Base-by-base conservation (phyloP, 2,329 filamentous ascomycete species). In the Microdochium trichocladiopsis region DNA sequence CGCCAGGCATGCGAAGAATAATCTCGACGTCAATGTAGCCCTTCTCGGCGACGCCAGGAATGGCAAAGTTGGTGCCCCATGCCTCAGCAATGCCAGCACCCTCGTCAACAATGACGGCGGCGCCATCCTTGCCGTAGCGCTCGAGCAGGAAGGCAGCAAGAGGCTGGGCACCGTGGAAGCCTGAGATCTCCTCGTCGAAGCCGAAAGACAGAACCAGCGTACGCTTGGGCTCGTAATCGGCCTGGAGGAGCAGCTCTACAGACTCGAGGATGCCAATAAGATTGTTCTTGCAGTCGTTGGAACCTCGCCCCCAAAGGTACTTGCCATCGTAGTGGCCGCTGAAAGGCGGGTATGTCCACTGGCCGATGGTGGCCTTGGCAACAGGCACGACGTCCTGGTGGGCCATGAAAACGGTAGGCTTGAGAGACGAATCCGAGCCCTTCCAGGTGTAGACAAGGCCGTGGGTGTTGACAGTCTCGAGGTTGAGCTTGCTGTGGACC, bases 101-200 rank as follows among this genome's bases (percentile, higher is more conserved):
- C 58, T 87, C 84, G 53, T 87, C 83, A 4, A 87, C 70, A 50
- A 87, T 74, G 4, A 84, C 70, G 2, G 79, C 80, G 53, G 86
- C 70, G 18, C 79, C 77, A 55, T 83, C 67, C n/a, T 74, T 67
- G 3, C 83, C 83, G 58, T 82, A 84, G 2, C 69, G 62, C n/a
- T 78, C 59, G 21, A 78, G 71, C 1, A 86, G 63, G 50, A 72
- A 72, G 9, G 71, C 59, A 0, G 75, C 72, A 33, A 86, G 77
- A 2, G 68, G 65, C 0, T 73, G 75, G 0, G 83, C 83, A 4
- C 83, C 83, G 22, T 78, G 72, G 21, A 67, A 70, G 8, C 82
- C 80, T 16, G 76, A 77, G 48, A 76, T 80, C 62, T 87, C 83
- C 57, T 87, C 83, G 53, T 87, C 83, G 53, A 84, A 87, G 0